phyloP scores from a whole-genome alignment of 257 asterid species.

The Ligustrum vulgare region DNA sequence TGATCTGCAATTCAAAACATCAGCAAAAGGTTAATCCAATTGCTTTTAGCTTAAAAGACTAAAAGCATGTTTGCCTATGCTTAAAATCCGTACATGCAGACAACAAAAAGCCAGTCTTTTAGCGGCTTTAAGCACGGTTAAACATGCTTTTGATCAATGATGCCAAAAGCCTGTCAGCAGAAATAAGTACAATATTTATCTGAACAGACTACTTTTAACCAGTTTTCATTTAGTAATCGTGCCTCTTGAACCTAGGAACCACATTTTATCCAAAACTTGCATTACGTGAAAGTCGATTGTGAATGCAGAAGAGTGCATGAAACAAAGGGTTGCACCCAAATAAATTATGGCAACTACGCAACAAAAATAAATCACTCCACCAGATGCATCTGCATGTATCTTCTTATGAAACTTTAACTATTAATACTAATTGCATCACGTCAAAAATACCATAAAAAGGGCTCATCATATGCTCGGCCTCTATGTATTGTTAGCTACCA shows the following conservation, averaged over 20 bases:
- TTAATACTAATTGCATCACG: background rate
- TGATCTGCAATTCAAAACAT: conserved; percentile 52
- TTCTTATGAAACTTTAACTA: background rate
- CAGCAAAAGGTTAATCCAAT: background rate
- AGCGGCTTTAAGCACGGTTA: too few species aligned
- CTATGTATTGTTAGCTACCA: background rate
- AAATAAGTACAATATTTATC: background rate
- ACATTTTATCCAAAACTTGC: background rate
- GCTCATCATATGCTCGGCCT: background rate
- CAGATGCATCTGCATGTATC: background rate
- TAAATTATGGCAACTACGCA: background rate
- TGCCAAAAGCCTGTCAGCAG: background rate
- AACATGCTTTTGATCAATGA: too few species aligned
- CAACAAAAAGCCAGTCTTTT: too few species aligned
- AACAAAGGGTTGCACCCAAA: background rate
- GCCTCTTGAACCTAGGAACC: background rate
- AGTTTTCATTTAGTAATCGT: background rate
- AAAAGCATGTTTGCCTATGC: too few species aligned
- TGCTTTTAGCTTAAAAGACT: background rate
- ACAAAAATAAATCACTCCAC: background rate
- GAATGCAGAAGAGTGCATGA: background rate
- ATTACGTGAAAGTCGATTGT: background rate
- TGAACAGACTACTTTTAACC: background rate
- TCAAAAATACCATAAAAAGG: background rate
- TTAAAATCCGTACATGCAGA: too few species aligned